Evolutionary conservation across 2,329 filamentous ascomycete genomes (phyloP), one percentile per base, ranked within the genome.

Genomic region (Penicillium sp.): DNA sequence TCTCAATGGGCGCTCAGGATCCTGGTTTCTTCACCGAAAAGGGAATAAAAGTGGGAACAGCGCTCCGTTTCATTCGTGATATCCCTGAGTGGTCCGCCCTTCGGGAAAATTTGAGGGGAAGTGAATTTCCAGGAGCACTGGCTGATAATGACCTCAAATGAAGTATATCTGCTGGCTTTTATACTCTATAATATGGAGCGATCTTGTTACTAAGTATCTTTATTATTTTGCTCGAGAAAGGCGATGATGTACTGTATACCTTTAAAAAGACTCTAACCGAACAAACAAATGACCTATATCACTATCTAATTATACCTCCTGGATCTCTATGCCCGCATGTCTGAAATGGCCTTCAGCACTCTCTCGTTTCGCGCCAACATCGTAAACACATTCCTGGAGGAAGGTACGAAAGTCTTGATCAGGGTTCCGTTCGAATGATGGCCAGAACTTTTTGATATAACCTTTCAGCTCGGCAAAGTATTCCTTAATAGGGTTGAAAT

Each of bases 31-130:
- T 38, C 15, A 38, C 31, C 31, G 30, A 63, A 31, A 56, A 60
- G 30, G 63, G 63, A 7, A 62, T 65, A 54, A 62, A 51, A 59
- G 46, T 58, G 52, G 52, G 61, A 44, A 66, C 58, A 44, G 66
- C 64, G 29, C 66, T 53, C 52, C 64, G 59, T 31, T 66, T 67
- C 49, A 21, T 66, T 30, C 61, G 62, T 58, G 60, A 67, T 44
- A 63, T 67, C 31, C 60, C 61, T 21, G 52, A 62, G 60, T 62
- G 50, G 64, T 48, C 19, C 31, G 53, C 41, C 26, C 15, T 11
- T 17, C 46, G 26, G 9, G 46, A 21, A 26, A 21, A 26, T 23
- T 5, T 13, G 7, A 48, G 46, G 5, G 19, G 19, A 26, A 26
- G 46, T 48, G 46, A 48, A 23, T 8, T 29, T 5, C 3, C 46